Evolutionary conservation across 371 early-diverging fungal species (phyloP), one percentile per base, ranked within the genome.

Genomic region (Zancudomyces culisetae): DNA sequence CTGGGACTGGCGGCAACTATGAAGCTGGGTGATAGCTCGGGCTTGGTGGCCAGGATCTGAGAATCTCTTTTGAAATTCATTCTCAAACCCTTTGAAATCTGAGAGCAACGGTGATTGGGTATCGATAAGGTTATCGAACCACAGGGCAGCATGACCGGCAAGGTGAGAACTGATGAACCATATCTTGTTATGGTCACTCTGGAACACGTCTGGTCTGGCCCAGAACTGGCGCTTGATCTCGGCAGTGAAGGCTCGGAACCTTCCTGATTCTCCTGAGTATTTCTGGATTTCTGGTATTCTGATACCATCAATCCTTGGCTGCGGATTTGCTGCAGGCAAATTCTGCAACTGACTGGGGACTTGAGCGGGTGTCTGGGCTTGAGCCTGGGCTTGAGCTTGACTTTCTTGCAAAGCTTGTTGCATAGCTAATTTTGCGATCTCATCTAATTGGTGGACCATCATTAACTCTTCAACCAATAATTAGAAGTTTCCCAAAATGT

Each of bases 81-180:
- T n/a, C 18, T 23, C n/a, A 29, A 48, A 48, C 24, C n/a, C 27
- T 4, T 15, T n/a, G 27, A 26, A 27, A 10, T n/a, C 10, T 2
- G 24, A 3, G 3, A 48, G 24, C 8, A n/a, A n/a, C 3, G 10
- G 3, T 27, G 48, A 48, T n/a, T 48, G 3, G 29, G 24, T n/a
- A 10, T n/a, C n/a, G 29, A 48, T 48, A 3, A 27, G 48, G 27
- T 48, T 48, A 4, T n/a, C 27, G 27, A 48, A 48, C 48, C 48
- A 48, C 4, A 48, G n/a, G 24, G 48, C n/a, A 26, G 48, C 48
- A 10, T n/a, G 26, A 13, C 27, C 48, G 3, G 20, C n/a, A 23
- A 48, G 48, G n/a, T 48, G 48, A 8, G 3, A n/a, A 48, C 48
- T 27, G 20, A 48, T 48, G 27, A 27, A 48, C n/a, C n/a, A 3